Evolutionary conservation across 1,284 basidiomycete species (phyloP).

Genomic region (Fistulina hepatica): DNA sequence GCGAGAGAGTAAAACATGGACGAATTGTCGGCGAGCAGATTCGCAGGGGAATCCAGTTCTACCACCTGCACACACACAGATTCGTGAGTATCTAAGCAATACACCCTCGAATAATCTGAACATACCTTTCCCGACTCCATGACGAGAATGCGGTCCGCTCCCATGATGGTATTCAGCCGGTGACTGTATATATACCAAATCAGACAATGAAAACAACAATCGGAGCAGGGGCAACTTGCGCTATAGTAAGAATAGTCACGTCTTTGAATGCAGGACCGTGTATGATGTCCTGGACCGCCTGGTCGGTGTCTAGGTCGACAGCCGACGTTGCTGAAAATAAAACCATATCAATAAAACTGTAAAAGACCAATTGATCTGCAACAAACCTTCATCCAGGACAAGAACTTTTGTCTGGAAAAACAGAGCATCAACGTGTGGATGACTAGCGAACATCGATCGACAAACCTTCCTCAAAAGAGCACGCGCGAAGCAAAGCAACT

Average conservation of each 20-base stretch:
- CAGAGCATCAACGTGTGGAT: conserved; percentile 2
- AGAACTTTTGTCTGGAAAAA: conserved; percentile 62
- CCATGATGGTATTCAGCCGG: conserved; percentile 84
- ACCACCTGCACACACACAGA: conserved; percentile 30
- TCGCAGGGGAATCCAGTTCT: conserved; percentile 65
- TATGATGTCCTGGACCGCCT: conserved; percentile 75
- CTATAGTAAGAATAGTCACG: conserved; percentile 79
- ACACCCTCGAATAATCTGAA: not conserved
- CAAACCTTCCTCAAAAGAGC: conserved; percentile 59
- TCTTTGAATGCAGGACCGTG: conserved; percentile 55
- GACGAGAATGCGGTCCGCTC: conserved; percentile 77
- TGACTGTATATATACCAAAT: conserved; percentile 39
- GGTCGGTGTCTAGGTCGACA: conserved; percentile 86
- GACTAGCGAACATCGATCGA: conserved; percentile 1
- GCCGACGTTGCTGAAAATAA: conserved; percentile 58
- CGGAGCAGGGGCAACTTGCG: conserved; percentile 31
- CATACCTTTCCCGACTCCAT: conserved; percentile 65
- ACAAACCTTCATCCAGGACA: conserved; percentile 77
- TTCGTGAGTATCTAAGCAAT: conserved; percentile 1
- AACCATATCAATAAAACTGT: conserved; percentile 4
- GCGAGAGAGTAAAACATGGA: conserved; percentile 48
- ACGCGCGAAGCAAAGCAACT: conserved; percentile 75
- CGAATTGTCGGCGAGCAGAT: conserved; percentile 44
- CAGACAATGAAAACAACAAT: conserved; percentile 5
- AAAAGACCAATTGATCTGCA: not conserved